Conservation (phyloP, 176 grass and related monocot species). For the Typha latifolia region DNA sequence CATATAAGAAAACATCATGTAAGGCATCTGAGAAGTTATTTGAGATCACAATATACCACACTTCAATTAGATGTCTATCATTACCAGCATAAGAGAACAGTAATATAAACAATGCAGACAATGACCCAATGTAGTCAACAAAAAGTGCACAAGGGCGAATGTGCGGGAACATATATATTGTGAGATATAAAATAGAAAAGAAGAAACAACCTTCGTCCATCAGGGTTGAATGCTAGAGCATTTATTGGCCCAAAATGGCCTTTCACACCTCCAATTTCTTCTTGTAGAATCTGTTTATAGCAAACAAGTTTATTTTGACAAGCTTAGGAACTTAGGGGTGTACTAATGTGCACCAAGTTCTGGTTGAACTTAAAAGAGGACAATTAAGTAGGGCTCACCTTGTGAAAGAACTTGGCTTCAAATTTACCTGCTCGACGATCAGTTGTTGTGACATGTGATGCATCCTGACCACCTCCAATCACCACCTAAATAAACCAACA, state of each 20-base stretch:
- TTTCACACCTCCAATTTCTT: slow-evolving; percentile 91
- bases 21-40: no score
- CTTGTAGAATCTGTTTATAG: slow-evolving; percentile 65
- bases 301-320: not conserved
- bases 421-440: slow-evolving; percentile 78
- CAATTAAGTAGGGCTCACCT: slow-evolving; percentile 18
- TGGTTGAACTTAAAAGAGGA: not conserved
- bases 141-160: not conserved
- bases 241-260: slow-evolving; percentile 92
- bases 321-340: not conserved
- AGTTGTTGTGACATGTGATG: slow-evolving; percentile 71
- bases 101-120: not conserved
- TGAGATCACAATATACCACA: no score
- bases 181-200: not conserved
- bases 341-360: not conserved
- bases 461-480: slow-evolving; percentile 69
- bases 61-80: no score
- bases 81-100: no score
- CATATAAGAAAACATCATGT: no score
- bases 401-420: slow-evolving; percentile 84
- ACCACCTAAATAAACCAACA: slow-evolving; percentile 42
- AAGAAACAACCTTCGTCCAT: slow-evolving; percentile 50
- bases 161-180: not conserved
- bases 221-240: slow-evolving; percentile 75
- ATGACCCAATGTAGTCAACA: not conserved